Evolutionary conservation across 371 early-diverging fungal species (phyloP).

Genomic region (Antonospora locustae): DNA sequence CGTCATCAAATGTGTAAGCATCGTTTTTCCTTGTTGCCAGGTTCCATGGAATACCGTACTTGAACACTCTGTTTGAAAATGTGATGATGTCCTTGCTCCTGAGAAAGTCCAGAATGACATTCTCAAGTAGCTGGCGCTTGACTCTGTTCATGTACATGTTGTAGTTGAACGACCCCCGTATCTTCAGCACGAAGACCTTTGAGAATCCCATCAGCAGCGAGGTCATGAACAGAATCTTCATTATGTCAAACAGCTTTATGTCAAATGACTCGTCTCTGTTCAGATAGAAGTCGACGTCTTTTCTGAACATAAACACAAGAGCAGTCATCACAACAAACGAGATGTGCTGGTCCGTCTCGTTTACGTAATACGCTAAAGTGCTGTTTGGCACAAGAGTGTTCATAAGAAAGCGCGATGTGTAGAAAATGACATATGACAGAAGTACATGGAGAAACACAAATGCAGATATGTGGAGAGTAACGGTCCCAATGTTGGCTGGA

Average conservation of each 20-base stretch:
- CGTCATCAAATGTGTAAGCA: too few species aligned
- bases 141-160: conserved; percentile 47
- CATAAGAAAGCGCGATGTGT: conserved; percentile 8
- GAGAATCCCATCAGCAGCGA: conserved; percentile 14
- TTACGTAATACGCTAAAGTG: conserved; percentile 30
- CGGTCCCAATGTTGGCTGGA: too few species aligned
- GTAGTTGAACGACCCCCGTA: conserved; percentile 51
- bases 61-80: too few species aligned
- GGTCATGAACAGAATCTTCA: conserved; percentile 6
- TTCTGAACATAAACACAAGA: background rate
- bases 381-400: conserved; percentile 8
- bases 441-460: conserved; percentile 3
- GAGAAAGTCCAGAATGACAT: conserved; percentile 41
- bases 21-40: too few species aligned
- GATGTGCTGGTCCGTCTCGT: conserved; percentile 32
- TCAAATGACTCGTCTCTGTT: conserved; percentile 9
- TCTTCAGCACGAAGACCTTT: conserved; percentile 26
- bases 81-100: conserved; percentile 19
- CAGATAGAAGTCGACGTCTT: conserved; percentile 9
- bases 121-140: conserved; percentile 36
- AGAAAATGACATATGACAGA: conserved; percentile 7
- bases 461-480: too few species aligned
- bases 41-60: too few species aligned
- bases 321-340: conserved; percentile 2
- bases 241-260: conserved; percentile 16